These are phyloP conservation scores for Filobasidium uniguttulatum DNA, from an alignment of 1,284 basidiomycete species.

Conservation along the genomic window DNA sequence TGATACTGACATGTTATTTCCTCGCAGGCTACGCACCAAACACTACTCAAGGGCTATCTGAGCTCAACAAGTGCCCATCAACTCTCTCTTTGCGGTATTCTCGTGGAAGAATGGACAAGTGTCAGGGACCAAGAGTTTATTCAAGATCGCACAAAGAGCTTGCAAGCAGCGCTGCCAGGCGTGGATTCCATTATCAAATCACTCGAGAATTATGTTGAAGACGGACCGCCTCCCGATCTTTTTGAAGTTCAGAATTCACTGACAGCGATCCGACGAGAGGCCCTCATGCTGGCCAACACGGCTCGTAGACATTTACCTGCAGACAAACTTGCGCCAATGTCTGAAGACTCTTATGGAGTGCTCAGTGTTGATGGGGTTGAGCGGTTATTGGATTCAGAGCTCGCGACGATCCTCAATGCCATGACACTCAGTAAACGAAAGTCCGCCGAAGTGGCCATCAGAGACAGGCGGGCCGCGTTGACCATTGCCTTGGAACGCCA, in stretches of 20 bases:
- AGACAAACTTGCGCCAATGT: background rate
- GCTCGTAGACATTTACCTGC: background rate
- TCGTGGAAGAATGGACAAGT: slow-evolving; percentile 83
- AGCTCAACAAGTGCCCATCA: slow-evolving; percentile 82
- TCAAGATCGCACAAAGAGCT: background rate
- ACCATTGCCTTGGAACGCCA: background rate
- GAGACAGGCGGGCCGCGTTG: background rate
- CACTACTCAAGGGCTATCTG: slow-evolving; percentile 63
- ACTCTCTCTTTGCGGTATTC: slow-evolving; percentile 65
- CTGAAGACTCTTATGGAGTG: background rate
- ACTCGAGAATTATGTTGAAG: slow-evolving; percentile 47
- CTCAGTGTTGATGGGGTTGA: slow-evolving; percentile 1
- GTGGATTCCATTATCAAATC: background rate
- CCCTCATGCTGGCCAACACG: background rate
- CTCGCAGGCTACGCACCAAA: slow-evolving; percentile 31
- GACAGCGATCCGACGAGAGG: slow-evolving; percentile 4
- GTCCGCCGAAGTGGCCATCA: background rate
- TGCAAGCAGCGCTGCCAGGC: background rate
- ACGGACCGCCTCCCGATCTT: slow-evolving; percentile 61
- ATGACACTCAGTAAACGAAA: background rate
- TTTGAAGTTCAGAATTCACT: slow-evolving; percentile 52
- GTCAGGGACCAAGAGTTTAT: background rate
- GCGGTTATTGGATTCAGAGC: background rate
- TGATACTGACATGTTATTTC: background rate
- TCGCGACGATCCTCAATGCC: background rate